These are phyloP conservation scores for Leishmania amazonensis DNA, from an alignment of 208 protist species.

Conservation along the genomic window DNA sequence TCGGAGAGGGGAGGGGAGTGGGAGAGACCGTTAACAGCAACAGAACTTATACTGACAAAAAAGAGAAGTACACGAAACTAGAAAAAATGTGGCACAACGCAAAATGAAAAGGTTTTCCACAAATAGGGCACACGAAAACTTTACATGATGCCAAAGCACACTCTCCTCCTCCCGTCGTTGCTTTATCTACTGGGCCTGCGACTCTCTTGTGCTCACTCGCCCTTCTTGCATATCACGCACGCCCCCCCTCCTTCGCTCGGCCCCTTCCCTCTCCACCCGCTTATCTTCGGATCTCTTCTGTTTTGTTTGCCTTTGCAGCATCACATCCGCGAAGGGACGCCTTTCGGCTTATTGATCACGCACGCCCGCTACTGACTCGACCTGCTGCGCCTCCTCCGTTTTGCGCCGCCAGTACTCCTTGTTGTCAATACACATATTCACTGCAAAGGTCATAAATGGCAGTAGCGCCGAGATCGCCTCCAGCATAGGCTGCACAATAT, in stretches of 20 bases:
- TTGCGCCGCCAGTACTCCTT: constrained; percentile 81
- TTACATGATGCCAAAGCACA: background rate
- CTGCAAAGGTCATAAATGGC: constrained; percentile 76
- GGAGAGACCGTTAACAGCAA: background rate
- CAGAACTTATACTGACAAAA: background rate
- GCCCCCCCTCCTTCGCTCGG: background rate
- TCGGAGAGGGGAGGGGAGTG: no score
- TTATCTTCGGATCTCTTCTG: background rate
- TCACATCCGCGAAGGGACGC: background rate
- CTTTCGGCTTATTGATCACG: background rate
- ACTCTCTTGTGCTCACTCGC: background rate
- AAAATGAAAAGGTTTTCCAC: background rate
- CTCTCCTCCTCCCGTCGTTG: background rate
- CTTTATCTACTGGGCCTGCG: background rate
- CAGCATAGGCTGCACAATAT: constrained; percentile 90
- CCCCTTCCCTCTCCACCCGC: background rate
- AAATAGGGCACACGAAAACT: background rate
- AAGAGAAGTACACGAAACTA: background rate
- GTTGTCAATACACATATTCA: constrained; percentile 83
- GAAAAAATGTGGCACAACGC: background rate
- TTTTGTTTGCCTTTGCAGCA: no score
- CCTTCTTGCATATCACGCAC: background rate
- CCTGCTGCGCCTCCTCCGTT: constrained; percentile 27
- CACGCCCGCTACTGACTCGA: background rate
- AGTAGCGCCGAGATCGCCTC: constrained; percentile 86